Conservation (phyloP, 306 rosid species). For the Glycyrrhiza uralensis region DNA sequence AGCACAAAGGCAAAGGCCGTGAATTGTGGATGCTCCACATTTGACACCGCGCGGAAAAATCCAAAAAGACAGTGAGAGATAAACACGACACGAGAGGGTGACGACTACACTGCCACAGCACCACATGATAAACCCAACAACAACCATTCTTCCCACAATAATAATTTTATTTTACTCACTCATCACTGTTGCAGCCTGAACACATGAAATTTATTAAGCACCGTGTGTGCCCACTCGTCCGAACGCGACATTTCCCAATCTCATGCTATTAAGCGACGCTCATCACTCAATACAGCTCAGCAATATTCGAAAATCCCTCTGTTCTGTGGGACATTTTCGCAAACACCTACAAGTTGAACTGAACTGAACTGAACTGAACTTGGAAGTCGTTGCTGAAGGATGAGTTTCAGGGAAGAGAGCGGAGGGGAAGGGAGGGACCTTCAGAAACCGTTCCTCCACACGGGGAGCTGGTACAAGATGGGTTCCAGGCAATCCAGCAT, state of each 20-base stretch:
- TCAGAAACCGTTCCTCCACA: conserved; percentile 75
- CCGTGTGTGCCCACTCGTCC: not conserved
- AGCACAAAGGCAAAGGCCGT: not conserved
- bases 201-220: not conserved
- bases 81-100: not conserved
- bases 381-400: not conserved
- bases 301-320: not conserved
- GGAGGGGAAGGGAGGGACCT: conserved; percentile 61
- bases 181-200: no score
- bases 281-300: not conserved
- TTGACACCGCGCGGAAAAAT: not conserved
- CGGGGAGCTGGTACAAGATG: conserved; percentile 89
- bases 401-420: conserved; percentile 29
- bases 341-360: not conserved
- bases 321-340: not conserved
- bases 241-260: not conserved
- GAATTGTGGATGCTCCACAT: not conserved
- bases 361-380: not conserved
- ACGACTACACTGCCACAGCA: not conserved
- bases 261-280: not conserved
- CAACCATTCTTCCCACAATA: not conserved
- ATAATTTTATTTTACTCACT: not conserved
- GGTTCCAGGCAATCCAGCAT: conserved; percentile 69
- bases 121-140: not conserved
- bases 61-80: not conserved